phyloP scores from a whole-genome alignment of 495 filamentous ascomycete species.

The Penicillium flavigenum region DNA sequence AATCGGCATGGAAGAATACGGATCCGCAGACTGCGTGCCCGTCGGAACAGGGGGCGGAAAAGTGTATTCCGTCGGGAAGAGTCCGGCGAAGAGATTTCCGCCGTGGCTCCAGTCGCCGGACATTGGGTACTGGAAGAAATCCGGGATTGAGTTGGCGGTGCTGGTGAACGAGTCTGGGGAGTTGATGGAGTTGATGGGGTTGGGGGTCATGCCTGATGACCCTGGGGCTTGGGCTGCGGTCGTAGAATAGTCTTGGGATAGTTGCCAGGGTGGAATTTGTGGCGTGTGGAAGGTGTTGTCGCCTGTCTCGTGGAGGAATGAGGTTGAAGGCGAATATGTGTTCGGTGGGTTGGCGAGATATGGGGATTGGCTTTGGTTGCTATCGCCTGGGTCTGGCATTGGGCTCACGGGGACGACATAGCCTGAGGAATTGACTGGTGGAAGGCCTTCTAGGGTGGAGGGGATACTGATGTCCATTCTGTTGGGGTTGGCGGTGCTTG shows the following conservation, averaged over 20 bases:
- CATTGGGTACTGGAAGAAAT: conserved; percentile 42
- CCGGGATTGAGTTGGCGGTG: conserved; percentile 23
- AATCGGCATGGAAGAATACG: conserved; percentile 16
- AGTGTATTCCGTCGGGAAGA: conserved; percentile 26
- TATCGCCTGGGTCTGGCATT: not conserved
- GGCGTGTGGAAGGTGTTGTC: conserved; percentile 4
- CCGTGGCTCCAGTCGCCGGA: conserved; percentile 41
- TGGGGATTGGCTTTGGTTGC: conserved; percentile 3
- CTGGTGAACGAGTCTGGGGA: conserved; percentile 31
- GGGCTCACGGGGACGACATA: conserved; percentile 42
- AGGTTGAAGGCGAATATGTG: conserved; percentile 14
- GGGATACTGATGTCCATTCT: conserved; percentile 28
- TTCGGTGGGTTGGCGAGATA: conserved; percentile 8
- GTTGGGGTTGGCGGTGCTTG: conserved; percentile 8
- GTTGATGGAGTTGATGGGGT: conserved; percentile 4
- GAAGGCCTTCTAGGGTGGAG: conserved; percentile 37
- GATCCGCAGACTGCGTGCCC: not conserved
- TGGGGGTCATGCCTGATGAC: not conserved
- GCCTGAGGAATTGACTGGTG: conserved; percentile 40
- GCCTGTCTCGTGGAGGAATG: conserved; percentile 5
- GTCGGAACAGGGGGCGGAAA: conserved; percentile 5
- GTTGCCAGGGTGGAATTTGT: conserved; percentile 13
- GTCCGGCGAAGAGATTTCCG: conserved; percentile 30
- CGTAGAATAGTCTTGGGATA: conserved; percentile 17
- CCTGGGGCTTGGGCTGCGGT: conserved; percentile 7